These are phyloP conservation scores for Podila minutissima DNA, from an alignment of 192 early-diverging fungal species.

Conservation along the genomic window DNA sequence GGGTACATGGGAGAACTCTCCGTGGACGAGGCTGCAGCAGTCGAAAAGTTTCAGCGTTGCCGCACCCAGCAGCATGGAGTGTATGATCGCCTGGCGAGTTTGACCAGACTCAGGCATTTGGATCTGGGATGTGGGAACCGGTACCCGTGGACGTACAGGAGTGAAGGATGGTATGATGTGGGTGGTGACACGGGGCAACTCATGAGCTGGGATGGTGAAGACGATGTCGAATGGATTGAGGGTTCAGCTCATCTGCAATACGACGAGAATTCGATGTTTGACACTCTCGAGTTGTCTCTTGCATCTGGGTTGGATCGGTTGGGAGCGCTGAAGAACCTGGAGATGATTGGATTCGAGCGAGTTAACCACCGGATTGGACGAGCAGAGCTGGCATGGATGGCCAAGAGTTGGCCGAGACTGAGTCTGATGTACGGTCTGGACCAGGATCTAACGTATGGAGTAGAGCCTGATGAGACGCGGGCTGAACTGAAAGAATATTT, in stretches of 20 bases:
- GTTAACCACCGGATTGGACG: not conserved
- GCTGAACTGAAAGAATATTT: no score
- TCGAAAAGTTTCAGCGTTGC: no score
- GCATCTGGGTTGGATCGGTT: not conserved
- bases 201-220: no score
- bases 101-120: not conserved
- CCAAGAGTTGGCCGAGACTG: not conserved
- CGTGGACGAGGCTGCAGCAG: no score
- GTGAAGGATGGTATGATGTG: no score
- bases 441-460: not conserved
- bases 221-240: no score
- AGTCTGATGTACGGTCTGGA: conserved; percentile 4
- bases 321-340: not conserved
- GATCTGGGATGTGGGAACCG: conserved; percentile 8
- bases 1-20: no score
- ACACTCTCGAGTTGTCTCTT: not conserved
- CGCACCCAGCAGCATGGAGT: no score
- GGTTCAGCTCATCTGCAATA: no score
- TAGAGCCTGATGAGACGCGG: no score
- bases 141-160: not conserved
- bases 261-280: not conserved
- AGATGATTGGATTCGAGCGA: conserved; percentile 16
- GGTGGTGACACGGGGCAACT: no score
- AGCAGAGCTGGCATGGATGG: conserved; percentile 8
- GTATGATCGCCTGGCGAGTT: not conserved